Evolutionary conservation across 2,329 filamentous ascomycete genomes (phyloP).

Genomic region (Pseudomassariella vexata): DNA sequence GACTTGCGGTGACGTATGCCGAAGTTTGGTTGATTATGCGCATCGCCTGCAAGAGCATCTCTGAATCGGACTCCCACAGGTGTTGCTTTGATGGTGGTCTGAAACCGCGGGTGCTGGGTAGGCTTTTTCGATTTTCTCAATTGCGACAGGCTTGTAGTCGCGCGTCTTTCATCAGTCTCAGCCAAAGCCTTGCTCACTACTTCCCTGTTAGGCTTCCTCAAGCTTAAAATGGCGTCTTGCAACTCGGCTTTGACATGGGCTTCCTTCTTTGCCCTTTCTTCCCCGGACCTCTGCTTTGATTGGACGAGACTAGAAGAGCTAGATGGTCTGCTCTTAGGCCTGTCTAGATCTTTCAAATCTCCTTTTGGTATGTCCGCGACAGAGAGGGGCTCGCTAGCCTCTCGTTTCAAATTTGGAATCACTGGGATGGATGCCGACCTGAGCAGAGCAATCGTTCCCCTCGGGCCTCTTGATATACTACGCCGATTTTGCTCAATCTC

Average conservation of each 20-base stretch:
- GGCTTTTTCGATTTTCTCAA: conserved; percentile 49
- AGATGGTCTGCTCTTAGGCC: conserved; percentile 42
- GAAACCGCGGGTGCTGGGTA: conserved; percentile 27
- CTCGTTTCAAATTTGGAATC: conserved; percentile 59
- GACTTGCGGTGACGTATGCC: conserved; percentile 15
- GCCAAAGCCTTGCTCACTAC: conserved; percentile 61
- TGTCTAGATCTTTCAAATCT: conserved; percentile 34
- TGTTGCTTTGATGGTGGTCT: conserved; percentile 50
- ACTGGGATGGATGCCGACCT: conserved; percentile 62
- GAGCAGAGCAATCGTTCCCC: conserved; percentile 56
- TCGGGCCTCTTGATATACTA: conserved; percentile 51
- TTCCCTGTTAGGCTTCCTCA: conserved; percentile 71
- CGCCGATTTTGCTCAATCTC: conserved; percentile 45
- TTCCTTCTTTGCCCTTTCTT: conserved; percentile 58
- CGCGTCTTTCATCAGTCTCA: conserved; percentile 60
- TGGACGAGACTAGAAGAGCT: conserved; percentile 28
- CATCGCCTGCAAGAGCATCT: conserved; percentile 32
- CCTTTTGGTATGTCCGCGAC: conserved; percentile 42
- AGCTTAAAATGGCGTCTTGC: conserved; percentile 64
- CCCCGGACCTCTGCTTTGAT: conserved; percentile 44
- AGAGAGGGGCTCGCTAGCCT: conserved; percentile 55
- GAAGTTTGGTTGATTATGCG: conserved; percentile 20
- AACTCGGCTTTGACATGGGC: conserved; percentile 64
- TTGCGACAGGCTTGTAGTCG: conserved; percentile 37
- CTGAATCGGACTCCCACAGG: conserved; percentile 50